Percentiles rank a stretch among this genome's conserved stretches.
Conservation (phyloP, 306 rosid species). For the Begonia masoniana region DNA sequence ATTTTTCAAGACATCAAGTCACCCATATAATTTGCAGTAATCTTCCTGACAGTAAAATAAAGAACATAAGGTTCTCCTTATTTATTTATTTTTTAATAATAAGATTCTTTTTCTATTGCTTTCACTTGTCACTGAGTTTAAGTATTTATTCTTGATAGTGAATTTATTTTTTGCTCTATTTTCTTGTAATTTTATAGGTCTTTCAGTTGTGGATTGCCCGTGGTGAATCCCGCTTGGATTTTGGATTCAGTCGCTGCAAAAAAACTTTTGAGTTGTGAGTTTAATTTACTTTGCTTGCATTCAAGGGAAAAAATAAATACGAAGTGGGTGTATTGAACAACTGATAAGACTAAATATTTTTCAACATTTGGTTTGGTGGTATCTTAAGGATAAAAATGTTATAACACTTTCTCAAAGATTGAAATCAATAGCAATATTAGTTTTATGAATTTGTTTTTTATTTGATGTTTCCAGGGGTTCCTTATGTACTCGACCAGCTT, state of each 20-base stretch:
- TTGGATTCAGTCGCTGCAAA: slow-evolving; percentile 72
- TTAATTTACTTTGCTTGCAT: slow-evolving; percentile 3
- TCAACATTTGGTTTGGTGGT: slow-evolving; percentile 7
- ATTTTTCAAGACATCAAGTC: slow-evolving; percentile 64
- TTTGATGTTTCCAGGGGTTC: slow-evolving; percentile 47
- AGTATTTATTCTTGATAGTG: neutral
- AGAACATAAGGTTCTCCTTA: slow-evolving; percentile 50
- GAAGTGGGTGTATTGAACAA: too few relatives aligned
- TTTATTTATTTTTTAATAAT: neutral
- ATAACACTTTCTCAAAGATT: neutral
- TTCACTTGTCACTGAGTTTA: too few relatives aligned
- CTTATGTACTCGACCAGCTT: slow-evolving; percentile 70
- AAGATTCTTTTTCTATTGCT: too few relatives aligned
- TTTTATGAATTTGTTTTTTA: neutral
- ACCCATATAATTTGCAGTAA: slow-evolving; percentile 88
- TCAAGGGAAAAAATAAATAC: neutral
- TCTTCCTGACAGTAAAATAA: slow-evolving; percentile 65
- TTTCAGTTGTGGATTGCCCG: slow-evolving; percentile 83
- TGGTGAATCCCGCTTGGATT: slow-evolving; percentile 86
- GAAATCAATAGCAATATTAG: neutral
- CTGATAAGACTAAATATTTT: neutral
- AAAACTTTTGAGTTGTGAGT: slow-evolving; percentile 77
- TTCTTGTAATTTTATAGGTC: slow-evolving; percentile 36
- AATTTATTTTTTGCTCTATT: slow-evolving; percentile 5
- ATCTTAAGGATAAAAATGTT: neutral